These are phyloP conservation scores for Bacidia gigantensis DNA, from an alignment of 495 filamentous ascomycete species.

Conservation along the genomic window DNA sequence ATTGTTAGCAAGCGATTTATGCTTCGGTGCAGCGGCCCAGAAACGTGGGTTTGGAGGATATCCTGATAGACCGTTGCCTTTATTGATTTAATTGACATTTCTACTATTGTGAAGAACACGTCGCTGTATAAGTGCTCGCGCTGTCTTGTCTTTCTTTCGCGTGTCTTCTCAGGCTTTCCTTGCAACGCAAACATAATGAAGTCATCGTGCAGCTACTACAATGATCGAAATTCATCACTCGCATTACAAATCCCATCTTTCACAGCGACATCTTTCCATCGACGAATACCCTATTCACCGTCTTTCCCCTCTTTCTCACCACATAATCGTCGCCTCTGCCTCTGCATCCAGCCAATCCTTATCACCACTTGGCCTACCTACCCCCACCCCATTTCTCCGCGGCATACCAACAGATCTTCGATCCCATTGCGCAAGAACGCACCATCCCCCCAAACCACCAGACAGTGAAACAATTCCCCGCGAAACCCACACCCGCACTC, in stretches of 20 bases:
- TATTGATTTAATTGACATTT: neutral
- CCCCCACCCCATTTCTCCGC: neutral
- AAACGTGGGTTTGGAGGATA: neutral
- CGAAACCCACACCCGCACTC: neutral
- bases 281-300: no score
- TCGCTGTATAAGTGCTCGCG: neutral
- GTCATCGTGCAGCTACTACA: no score
- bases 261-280: no score
- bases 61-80: neutral
- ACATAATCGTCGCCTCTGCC: no score
- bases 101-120: neutral
- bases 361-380: neutral
- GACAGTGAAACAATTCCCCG: neutral
- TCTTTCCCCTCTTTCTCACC: no score
- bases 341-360: neutral
- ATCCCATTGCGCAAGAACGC: neutral
- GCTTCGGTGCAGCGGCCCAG: neutral
- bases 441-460: no score
- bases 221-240: no score
- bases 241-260: no score
- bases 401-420: neutral
- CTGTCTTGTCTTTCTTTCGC: neutral
- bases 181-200: no score
- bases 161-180: no score
- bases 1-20: neutral